phyloP scores from a whole-genome alignment of 139 green algal genomes.

The Pseudopediastrum boryanum region DNA sequence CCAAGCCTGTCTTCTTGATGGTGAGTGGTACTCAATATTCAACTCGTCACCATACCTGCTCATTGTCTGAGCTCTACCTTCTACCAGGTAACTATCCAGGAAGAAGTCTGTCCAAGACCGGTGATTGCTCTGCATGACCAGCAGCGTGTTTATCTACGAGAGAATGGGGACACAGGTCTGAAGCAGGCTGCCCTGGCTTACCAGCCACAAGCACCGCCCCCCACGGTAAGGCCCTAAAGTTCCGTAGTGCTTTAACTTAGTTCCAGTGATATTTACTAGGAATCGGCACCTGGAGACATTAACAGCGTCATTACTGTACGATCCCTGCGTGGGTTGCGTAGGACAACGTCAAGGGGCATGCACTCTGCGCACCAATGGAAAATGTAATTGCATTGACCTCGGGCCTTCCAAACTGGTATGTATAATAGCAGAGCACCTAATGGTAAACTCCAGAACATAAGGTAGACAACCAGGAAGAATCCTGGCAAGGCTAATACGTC shows the following conservation, averaged over 20 bases:
- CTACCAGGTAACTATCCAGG: constrained; percentile 81
- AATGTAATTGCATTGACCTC: constrained; percentile 58
- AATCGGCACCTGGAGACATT: constrained; percentile 29
- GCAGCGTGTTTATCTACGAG: background rate
- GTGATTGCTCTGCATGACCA: constrained; percentile 84
- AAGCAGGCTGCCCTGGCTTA: constrained; percentile 30
- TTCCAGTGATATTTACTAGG: constrained; percentile 20
- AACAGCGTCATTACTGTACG: background rate
- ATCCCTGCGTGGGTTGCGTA: background rate
- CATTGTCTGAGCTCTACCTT: constrained; percentile 79
- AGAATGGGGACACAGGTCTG: background rate
- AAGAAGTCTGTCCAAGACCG: constrained; percentile 93
- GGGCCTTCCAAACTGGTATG: constrained; percentile 58
- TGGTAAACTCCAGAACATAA: constrained; percentile 71
- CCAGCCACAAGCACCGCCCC: constrained; percentile 64
- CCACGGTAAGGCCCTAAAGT: constrained; percentile 56
- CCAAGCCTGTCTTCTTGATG: too few relatives aligned
- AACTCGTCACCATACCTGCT: constrained; percentile 64
- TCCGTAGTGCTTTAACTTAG: constrained; percentile 54
- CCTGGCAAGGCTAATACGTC: too few relatives aligned
- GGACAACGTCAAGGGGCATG: background rate
- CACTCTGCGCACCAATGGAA: constrained; percentile 58
- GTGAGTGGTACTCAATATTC: too few relatives aligned
- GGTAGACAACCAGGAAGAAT: constrained; percentile 49
- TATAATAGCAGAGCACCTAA: constrained; percentile 45